Conservation (phyloP, 768 basidiomycete genomes). For the Obba rivulosa region DNA sequence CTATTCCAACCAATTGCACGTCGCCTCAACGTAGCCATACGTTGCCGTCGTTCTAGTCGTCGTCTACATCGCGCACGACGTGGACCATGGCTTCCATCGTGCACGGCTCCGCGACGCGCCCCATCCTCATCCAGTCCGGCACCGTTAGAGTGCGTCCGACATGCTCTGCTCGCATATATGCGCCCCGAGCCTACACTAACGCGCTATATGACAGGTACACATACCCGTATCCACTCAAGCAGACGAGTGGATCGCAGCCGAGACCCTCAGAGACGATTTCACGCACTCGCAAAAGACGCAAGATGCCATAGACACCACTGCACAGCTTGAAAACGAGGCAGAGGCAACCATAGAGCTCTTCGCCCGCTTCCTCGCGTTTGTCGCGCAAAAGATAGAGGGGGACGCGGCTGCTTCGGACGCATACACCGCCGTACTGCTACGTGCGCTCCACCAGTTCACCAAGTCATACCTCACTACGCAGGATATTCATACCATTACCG, state of each 20-base stretch:
- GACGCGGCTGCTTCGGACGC: constrained; percentile 48
- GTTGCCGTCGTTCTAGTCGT: constrained; percentile 6
- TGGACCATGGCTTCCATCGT: constrained; percentile 15
- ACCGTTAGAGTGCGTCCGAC: constrained; percentile 25
- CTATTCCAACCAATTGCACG: constrained; percentile 9
- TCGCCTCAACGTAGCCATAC: neutral
- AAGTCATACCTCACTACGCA: constrained; percentile 60
- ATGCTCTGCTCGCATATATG: neutral
- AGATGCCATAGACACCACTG: constrained; percentile 50
- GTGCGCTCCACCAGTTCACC: constrained; percentile 75
- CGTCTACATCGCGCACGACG: constrained; percentile 10
- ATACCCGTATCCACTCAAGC: constrained; percentile 79
- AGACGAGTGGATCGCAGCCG: constrained; percentile 90
- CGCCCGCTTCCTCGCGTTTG: constrained; percentile 78
- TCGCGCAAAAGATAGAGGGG: constrained; percentile 57
- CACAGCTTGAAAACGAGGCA: constrained; percentile 45
- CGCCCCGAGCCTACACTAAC: neutral
- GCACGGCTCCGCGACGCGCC: constrained; percentile 21
- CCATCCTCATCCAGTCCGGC: constrained; percentile 28
- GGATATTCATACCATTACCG: constrained; percentile 81
- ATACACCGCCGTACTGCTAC: constrained; percentile 62
- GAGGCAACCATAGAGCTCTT: constrained; percentile 75
- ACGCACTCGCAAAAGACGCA: constrained; percentile 50
- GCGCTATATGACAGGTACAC: constrained; percentile 48
- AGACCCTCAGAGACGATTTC: constrained; percentile 89